These are phyloP conservation scores for Mycena rebaudengoi DNA, from an alignment of 768 basidiomycete genomes.

Conservation along the genomic window DNA sequence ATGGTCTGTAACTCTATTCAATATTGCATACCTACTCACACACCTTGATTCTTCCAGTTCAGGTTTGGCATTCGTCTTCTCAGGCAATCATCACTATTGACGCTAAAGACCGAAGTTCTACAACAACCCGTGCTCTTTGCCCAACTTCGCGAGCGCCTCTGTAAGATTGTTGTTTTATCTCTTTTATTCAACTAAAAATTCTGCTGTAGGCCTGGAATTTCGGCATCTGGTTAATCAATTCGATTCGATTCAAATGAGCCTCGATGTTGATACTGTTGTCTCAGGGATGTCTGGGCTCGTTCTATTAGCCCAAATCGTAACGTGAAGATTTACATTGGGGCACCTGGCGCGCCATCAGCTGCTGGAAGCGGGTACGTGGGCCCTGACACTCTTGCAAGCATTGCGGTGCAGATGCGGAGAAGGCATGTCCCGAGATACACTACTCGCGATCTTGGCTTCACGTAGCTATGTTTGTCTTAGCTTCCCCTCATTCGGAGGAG, in stretches of 20 bases:
- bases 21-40: not conserved
- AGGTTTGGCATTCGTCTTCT: no score
- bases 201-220: slow-evolving; percentile 67
- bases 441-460: not conserved
- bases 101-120: no score
- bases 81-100: no score
- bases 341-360: slow-evolving; percentile 64
- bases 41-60: slow-evolving; percentile 32
- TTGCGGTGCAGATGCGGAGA: slow-evolving; percentile 58
- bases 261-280: not conserved
- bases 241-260: not conserved
- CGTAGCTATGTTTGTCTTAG: slow-evolving; percentile 17
- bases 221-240: slow-evolving; percentile 55
- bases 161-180: slow-evolving; percentile 44
- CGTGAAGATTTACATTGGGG: slow-evolving; percentile 73
- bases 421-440: slow-evolving; percentile 22
- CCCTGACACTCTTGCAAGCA: slow-evolving; percentile 53
- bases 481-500: slow-evolving; percentile 73
- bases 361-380: slow-evolving; percentile 70
- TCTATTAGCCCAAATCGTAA: slow-evolving; percentile 64
- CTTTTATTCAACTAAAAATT: slow-evolving; percentile 18
- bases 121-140: slow-evolving; percentile 62
- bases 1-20: slow-evolving; percentile 49
- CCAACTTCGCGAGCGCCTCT: slow-evolving; percentile 54
- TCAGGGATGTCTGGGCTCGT: slow-evolving; percentile 75